A percentile compares a stretch with the other conserved stretches of the same genome.
These are phyloP conservation scores for Talaromyces thailandensis DNA, from an alignment of 495 filamentous ascomycete species.

Conservation along the genomic window DNA sequence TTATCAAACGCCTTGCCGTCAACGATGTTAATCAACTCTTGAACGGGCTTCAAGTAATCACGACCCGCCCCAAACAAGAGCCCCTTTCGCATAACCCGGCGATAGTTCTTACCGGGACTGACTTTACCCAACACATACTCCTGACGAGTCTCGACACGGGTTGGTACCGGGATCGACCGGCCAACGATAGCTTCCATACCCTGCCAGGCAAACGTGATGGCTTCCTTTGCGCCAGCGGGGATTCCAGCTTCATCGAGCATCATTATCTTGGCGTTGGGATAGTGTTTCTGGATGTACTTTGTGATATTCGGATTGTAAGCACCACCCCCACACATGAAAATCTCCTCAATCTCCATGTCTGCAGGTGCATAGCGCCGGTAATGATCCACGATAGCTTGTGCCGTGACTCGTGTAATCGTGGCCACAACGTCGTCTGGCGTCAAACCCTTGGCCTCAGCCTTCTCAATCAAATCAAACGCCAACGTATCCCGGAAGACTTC, in stretches of 20 bases:
- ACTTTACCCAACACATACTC: slow-evolving; percentile 45
- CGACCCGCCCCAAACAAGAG: slow-evolving; percentile 37
- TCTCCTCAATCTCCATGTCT: slow-evolving; percentile 40
- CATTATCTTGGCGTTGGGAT: slow-evolving; percentile 37
- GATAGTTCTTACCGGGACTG: slow-evolving; percentile 44
- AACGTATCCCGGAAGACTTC: slow-evolving; percentile 49
- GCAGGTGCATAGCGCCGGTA: slow-evolving; percentile 42
- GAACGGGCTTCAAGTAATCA: slow-evolving; percentile 37
- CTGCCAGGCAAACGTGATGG: slow-evolving; percentile 49
- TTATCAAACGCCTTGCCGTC: slow-evolving; percentile 37
- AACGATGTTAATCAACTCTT: slow-evolving; percentile 37
- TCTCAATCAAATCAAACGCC: slow-evolving; percentile 36
- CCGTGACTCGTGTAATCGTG: slow-evolving; percentile 47
- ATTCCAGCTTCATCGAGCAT: slow-evolving; percentile 49
- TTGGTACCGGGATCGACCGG: slow-evolving; percentile 41
- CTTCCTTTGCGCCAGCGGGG: slow-evolving; percentile 45
- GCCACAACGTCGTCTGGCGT: slow-evolving; percentile 42
- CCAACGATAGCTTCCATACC: slow-evolving; percentile 45
- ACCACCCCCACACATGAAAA: slow-evolving; percentile 53
- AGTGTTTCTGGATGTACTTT: slow-evolving; percentile 37
- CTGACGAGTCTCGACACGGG: slow-evolving; percentile 37
- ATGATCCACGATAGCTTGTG: slow-evolving; percentile 46
- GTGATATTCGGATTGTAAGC: slow-evolving; percentile 49
- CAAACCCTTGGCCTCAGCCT: slow-evolving; percentile 33
- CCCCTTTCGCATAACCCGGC: slow-evolving; percentile 38